Evolutionary conservation across 169 alveolate genomes (phyloP).

Genomic region (Plasmodium reichenowi): DNA sequence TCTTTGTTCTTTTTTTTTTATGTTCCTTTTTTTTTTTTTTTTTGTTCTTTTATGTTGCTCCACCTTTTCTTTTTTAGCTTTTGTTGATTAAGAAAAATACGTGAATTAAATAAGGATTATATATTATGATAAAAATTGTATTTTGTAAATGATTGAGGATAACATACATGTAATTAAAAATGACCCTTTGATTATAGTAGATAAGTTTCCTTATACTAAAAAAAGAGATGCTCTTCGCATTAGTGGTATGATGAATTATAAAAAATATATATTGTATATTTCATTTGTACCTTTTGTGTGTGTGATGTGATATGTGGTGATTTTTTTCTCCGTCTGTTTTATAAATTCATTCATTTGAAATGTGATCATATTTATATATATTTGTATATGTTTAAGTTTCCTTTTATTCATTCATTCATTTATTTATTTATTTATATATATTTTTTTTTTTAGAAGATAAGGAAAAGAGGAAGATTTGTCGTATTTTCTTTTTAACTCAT

Average conservation of each 20-base stretch:
- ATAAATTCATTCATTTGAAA: neutral
- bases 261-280: neutral
- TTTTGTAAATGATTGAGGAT: slow-evolving; percentile 37
- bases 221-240: slow-evolving; percentile 12
- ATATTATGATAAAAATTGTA: neutral
- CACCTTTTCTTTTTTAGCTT: neutral
- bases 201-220: slow-evolving; percentile 71
- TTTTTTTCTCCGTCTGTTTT: no score
- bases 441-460: slow-evolving; percentile 7
- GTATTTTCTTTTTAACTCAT: slow-evolving; percentile 64
- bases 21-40: slow-evolving; percentile 67
- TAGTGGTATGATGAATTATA: neutral
- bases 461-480: slow-evolving; percentile 23
- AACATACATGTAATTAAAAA: slow-evolving; percentile 53
- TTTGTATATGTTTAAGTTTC: no score
- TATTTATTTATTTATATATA: neutral
- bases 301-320: no score
- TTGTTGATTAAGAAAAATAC: neutral
- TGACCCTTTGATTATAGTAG: slow-evolving; percentile 59
- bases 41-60: slow-evolving; percentile 39
- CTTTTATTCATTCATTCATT: neutral
- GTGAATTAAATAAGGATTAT: neutral
- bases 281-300: neutral
- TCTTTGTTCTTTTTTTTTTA: slow-evolving; percentile 54
- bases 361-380: neutral